Conservation (phyloP, 768 basidiomycete species). For the Phanerochaete sordida region DNA sequence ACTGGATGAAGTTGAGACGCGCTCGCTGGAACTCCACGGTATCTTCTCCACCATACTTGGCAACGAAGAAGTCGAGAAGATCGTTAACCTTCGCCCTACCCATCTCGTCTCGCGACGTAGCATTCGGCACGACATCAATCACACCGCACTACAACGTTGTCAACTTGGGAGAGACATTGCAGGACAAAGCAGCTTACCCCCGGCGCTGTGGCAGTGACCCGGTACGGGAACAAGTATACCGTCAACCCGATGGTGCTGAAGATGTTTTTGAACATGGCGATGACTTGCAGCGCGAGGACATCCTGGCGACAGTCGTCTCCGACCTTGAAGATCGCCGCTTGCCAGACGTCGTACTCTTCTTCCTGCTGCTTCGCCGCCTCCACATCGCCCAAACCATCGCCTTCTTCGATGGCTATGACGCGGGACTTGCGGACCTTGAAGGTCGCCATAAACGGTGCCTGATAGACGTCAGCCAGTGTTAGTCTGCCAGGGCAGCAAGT, state of each 20-base stretch:
- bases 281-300: slow-evolving; percentile 93
- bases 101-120: slow-evolving; percentile 99
- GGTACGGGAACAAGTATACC: slow-evolving; percentile 91
- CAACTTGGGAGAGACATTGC: background rate
- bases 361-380: slow-evolving; percentile 47
- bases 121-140: slow-evolving; percentile 96
- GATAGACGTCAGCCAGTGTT: slow-evolving; percentile 7
- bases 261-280: slow-evolving; percentile 99
- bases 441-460: slow-evolving; percentile 99
- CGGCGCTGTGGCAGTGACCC: slow-evolving; percentile 94
- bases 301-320: slow-evolving; percentile 99
- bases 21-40: slow-evolving; percentile 89
- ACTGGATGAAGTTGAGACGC: slow-evolving; percentile 94
- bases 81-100: slow-evolving; percentile 98
- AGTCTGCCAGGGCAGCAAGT: background rate
- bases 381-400: slow-evolving; percentile 62
- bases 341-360: slow-evolving; percentile 84
- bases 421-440: slow-evolving; percentile 95
- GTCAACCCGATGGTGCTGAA: slow-evolving; percentile 86
- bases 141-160: slow-evolving; percentile 77
- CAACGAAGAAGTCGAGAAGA: slow-evolving; percentile 87
- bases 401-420: slow-evolving; percentile 65
- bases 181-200: slow-evolving; percentile 56
- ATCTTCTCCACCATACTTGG: slow-evolving; percentile 90
- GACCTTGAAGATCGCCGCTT: slow-evolving; percentile 99